Percentiles rank a stretch among this genome's conserved stretches.
These are phyloP conservation scores for Nemania serpens DNA, from an alignment of 2,329 filamentous ascomycete genomes.

Conservation along the genomic window DNA sequence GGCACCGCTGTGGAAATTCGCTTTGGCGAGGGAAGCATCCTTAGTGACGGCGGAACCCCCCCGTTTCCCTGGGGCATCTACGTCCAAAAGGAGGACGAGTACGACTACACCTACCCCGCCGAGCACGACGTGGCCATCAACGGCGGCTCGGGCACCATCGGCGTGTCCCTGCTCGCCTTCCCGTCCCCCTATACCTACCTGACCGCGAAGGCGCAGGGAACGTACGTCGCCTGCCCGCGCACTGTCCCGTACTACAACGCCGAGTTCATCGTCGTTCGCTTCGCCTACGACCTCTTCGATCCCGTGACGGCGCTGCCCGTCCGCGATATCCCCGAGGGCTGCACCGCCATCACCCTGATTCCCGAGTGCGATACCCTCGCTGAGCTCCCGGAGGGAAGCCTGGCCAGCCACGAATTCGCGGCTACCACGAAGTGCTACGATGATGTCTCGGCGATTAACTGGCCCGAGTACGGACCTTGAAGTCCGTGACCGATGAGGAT, in stretches of 20 bases:
- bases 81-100: slow-evolving; percentile 33
- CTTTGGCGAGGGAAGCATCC: slow-evolving; percentile 40
- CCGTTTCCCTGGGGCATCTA: slow-evolving; percentile 46
- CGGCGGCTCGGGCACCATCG: slow-evolving; percentile 45
- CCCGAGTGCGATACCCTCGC: slow-evolving; percentile 49
- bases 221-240: slow-evolving; percentile 51
- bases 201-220: slow-evolving; percentile 36
- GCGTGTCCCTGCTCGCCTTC: slow-evolving; percentile 43
- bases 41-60: slow-evolving; percentile 49
- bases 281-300: slow-evolving; percentile 37
- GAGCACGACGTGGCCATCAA: slow-evolving; percentile 43
- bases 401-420: slow-evolving; percentile 48
- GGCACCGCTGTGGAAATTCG: slow-evolving; percentile 44
- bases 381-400: slow-evolving; percentile 43
- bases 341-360: slow-evolving; percentile 49
- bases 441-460: slow-evolving; percentile 47
- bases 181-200: slow-evolving; percentile 45
- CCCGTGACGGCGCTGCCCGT: slow-evolving; percentile 23
- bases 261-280: slow-evolving; percentile 47
- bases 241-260: slow-evolving; percentile 48
- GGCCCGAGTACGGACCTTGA: slow-evolving; percentile 40
- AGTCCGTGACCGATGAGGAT: not conserved
- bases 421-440: slow-evolving; percentile 47
- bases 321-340: slow-evolving; percentile 45
- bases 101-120: slow-evolving; percentile 27